Evolutionary conservation across 2,329 filamentous ascomycete species (phyloP).

Genomic region (Arthroderma uncinatum): DNA sequence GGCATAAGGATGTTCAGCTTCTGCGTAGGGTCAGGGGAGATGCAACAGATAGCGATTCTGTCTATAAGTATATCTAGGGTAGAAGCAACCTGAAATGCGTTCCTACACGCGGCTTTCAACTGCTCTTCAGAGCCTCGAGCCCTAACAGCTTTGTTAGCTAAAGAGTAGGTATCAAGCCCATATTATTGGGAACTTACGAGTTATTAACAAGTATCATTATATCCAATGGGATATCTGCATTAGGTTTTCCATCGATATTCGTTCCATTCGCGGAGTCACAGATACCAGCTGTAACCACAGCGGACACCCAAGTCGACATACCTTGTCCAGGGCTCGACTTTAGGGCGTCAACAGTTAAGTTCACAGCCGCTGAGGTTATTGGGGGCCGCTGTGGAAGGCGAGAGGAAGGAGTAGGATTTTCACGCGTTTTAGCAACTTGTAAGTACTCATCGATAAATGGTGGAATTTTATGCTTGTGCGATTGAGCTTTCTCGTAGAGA

Average conservation of each 20-base stretch:
- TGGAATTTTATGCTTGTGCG: slow-evolving; percentile 1
- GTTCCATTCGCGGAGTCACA: neutral
- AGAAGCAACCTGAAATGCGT: slow-evolving; percentile 19
- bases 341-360: slow-evolving; percentile 11
- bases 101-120: slow-evolving; percentile 18
- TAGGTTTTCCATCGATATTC: slow-evolving; percentile 8
- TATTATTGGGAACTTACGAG: slow-evolving; percentile 19
- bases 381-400: slow-evolving; percentile 9
- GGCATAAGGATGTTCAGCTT: slow-evolving; percentile 21
- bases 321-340: slow-evolving; percentile 10
- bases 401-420: neutral
- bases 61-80: slow-evolving; percentile 19
- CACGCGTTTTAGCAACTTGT: slow-evolving; percentile 8
- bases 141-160: slow-evolving; percentile 14
- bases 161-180: neutral
- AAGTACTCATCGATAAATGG: neutral
- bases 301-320: slow-evolving; percentile 24
- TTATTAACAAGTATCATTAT: slow-evolving; percentile 28
- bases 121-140: slow-evolving; percentile 12
- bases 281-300: slow-evolving; percentile 24
- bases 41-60: slow-evolving; percentile 20
- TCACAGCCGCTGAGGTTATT: slow-evolving; percentile 12
- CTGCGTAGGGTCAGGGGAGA: slow-evolving; percentile 15
- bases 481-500: neutral
- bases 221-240: slow-evolving; percentile 23